A percentile compares a stretch with the other conserved stretches of the same genome.
These are phyloP conservation scores for Penicillium griseofulvum DNA, from an alignment of 2,329 filamentous ascomycete genomes.

Conservation along the genomic window DNA sequence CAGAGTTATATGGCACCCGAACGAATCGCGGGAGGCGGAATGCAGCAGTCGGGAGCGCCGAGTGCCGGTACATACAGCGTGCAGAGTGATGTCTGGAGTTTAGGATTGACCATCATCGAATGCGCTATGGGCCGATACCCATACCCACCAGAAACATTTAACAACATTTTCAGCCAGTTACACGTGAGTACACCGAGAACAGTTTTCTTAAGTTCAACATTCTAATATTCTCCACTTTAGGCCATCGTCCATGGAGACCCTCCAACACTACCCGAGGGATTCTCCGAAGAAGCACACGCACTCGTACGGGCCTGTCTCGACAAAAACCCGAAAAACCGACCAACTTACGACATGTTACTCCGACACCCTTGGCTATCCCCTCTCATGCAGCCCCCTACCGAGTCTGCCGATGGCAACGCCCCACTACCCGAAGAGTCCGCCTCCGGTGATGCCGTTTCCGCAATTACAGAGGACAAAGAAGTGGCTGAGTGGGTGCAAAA, in stretches of 20 bases:
- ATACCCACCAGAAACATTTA: slow-evolving; percentile 94
- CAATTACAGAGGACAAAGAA: slow-evolving; percentile 67
- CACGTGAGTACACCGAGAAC: slow-evolving; percentile 64
- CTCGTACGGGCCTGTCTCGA: slow-evolving; percentile 89
- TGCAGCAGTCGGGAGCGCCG: slow-evolving; percentile 67
- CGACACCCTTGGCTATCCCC: slow-evolving; percentile 83
- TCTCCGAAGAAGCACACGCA: slow-evolving; percentile 74
- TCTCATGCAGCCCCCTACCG: slow-evolving; percentile 72
- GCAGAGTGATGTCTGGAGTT: slow-evolving; percentile 96
- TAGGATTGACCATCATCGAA: slow-evolving; percentile 92
- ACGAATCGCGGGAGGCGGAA: slow-evolving; percentile 81
- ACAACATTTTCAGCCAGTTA: slow-evolving; percentile 96
- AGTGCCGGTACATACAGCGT: slow-evolving; percentile 90
- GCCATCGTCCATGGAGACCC: slow-evolving; percentile 98
- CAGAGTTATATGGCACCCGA: slow-evolving; percentile 99
- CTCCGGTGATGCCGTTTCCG: slow-evolving; percentile 33
- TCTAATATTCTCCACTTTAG: slow-evolving; percentile 49
- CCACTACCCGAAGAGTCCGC: slow-evolving; percentile 33
- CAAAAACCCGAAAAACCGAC: slow-evolving; percentile 87
- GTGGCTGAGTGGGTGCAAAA: slow-evolving; percentile 80
- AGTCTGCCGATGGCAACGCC: slow-evolving; percentile 53
- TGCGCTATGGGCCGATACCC: slow-evolving; percentile 93
- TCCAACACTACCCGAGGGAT: slow-evolving; percentile 79
- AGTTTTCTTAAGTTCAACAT: neutral
- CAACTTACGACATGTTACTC: slow-evolving; percentile 87